Conservation (phyloP, 495 filamentous ascomycete genomes). For the Jackrogersella minutella region DNA sequence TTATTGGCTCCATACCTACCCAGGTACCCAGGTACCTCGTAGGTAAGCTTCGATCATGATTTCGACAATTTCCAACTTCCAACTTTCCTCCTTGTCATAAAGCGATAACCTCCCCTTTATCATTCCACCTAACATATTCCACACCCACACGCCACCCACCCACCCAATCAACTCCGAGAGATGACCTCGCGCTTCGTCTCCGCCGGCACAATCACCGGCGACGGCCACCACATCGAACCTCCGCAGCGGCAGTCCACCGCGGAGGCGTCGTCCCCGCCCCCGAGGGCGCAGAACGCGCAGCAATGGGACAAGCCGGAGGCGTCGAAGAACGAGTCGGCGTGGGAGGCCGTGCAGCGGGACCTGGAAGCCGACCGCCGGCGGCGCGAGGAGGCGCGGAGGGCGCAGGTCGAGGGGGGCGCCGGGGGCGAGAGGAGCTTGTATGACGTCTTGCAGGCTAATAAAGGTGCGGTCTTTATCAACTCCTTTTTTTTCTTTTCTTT, state of each 20-base stretch:
- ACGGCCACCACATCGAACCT: constrained; percentile 14
- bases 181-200: constrained; percentile 94
- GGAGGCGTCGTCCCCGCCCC: too few species aligned
- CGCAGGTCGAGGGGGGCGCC: constrained; percentile 57
- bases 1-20: neutral
- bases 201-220: constrained; percentile 74
- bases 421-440: constrained; percentile 73
- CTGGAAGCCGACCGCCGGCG: constrained; percentile 67
- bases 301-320: constrained; percentile 61
- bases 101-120: neutral
- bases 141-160: neutral
- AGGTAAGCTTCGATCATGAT: too few species aligned
- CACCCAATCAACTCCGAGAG: neutral
- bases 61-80: too few species aligned
- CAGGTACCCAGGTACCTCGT: too few species aligned
- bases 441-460: constrained; percentile 91
- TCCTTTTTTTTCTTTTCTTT: too few species aligned
- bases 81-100: too few species aligned
- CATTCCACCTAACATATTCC: neutral
- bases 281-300: neutral
- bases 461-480: constrained; percentile 70
- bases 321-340: too few species aligned
- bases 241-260: neutral
- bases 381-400: constrained; percentile 62
- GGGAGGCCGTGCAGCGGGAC: constrained; percentile 78